Evolutionary conservation across 768 basidiomycete genomes (phyloP).

Genomic region (Tylopilus cervinicoccineus): DNA sequence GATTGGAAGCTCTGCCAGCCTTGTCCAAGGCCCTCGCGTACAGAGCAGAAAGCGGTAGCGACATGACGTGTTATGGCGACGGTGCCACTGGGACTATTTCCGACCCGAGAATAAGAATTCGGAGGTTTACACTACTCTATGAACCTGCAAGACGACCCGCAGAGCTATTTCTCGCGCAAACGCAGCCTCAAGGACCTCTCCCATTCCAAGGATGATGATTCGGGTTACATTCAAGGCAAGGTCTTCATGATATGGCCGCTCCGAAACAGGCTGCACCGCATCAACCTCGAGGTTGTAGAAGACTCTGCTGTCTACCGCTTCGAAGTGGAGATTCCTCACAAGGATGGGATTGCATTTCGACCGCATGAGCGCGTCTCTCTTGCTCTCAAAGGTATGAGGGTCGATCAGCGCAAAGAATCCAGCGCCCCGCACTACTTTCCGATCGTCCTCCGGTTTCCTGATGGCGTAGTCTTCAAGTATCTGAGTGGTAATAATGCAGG

Average conservation of each 20-base stretch:
- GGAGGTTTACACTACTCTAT: slow-evolving; percentile 6
- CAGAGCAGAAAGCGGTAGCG: slow-evolving; percentile 33
- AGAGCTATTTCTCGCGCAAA: slow-evolving; percentile 23
- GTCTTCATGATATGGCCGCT: slow-evolving; percentile 46
- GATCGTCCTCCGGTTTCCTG: slow-evolving; percentile 38
- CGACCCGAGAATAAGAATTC: slow-evolving; percentile 1
- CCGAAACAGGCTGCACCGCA: slow-evolving; percentile 23
- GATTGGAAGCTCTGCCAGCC: slow-evolving; percentile 35
- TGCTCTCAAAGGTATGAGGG: slow-evolving; percentile 41
- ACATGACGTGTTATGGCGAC: slow-evolving; percentile 8
- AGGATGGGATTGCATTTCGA: slow-evolving; percentile 35
- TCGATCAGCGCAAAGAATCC: slow-evolving; percentile 28
- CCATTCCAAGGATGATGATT: slow-evolving; percentile 25
- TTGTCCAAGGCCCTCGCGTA: slow-evolving; percentile 39
- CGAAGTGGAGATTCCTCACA: slow-evolving; percentile 37
- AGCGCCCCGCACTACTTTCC: slow-evolving; percentile 34
- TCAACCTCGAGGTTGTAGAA: slow-evolving; percentile 28
- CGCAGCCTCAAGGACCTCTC: slow-evolving; percentile 33
- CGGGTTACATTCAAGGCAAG: slow-evolving; percentile 39
- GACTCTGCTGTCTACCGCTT: slow-evolving; percentile 27
- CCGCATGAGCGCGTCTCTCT: slow-evolving; percentile 42
- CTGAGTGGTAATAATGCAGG: slow-evolving; percentile 26
- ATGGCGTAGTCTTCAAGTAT: slow-evolving; percentile 42
- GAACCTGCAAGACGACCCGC: slow-evolving; percentile 4
- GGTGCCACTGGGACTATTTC: slow-evolving; percentile 9